Evolutionary conservation across 176 grass and related monocot genomes (phyloP).

Genomic region (Olyra latifolia): DNA sequence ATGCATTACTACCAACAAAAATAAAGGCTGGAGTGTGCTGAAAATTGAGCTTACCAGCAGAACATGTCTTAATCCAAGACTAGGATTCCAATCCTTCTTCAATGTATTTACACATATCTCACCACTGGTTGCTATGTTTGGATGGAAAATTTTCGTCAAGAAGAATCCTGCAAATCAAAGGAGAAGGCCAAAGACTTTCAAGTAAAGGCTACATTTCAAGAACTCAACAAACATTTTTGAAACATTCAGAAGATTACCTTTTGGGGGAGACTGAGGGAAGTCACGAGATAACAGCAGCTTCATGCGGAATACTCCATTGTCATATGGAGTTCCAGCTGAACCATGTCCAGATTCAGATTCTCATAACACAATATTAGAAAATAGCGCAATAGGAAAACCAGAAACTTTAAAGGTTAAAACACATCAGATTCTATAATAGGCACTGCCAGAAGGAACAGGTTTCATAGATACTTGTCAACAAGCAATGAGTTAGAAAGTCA

Average conservation of each 20-base stretch:
- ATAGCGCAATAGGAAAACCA: not conserved
- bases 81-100: slow-evolving; percentile 92
- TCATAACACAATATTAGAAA: not conserved
- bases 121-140: slow-evolving; percentile 86
- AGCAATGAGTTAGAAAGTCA: not conserved
- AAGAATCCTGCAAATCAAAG: slow-evolving; percentile 67
- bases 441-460: not conserved
- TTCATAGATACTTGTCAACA: not conserved
- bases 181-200: slow-evolving; percentile 12
- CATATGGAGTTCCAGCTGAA: slow-evolving; percentile 93
- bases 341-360: not conserved
- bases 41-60: slow-evolving; percentile 57
- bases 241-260: slow-evolving; percentile 49
- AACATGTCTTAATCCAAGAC: slow-evolving; percentile 87
- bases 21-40: not conserved
- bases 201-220: not conserved
- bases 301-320: slow-evolving; percentile 95
- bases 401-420: not conserved
- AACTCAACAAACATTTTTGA: slow-evolving; percentile 9
- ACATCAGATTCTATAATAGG: not conserved
- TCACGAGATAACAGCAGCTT: slow-evolving; percentile 77
- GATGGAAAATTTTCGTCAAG: slow-evolving; percentile 96
- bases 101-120: slow-evolving; percentile 97
- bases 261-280: slow-evolving; percentile 89
- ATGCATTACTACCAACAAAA: not conserved